Percentiles rank a stretch among this genome's conserved stretches.
These are phyloP conservation scores for Rhazya stricta DNA, from an alignment of 257 asterid genomes.

Conservation along the genomic window DNA sequence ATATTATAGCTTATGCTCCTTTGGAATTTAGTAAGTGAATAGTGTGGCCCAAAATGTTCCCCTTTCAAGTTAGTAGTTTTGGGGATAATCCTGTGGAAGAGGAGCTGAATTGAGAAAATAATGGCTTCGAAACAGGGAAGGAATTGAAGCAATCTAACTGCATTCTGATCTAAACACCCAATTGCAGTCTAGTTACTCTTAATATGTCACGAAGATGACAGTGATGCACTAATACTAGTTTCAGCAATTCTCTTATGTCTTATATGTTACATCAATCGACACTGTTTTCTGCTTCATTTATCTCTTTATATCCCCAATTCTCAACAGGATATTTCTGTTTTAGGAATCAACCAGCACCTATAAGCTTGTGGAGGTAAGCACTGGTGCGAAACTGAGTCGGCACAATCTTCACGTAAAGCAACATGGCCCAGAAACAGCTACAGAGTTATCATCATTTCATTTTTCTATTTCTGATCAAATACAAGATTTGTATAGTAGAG, in stretches of 20 bases:
- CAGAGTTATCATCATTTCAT: conserved; percentile 82
- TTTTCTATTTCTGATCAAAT: conserved; percentile 65
- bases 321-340: conserved; percentile 9
- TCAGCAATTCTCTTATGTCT: neutral
- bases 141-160: neutral
- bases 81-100: neutral
- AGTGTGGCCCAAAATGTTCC: neutral
- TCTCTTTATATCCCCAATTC: neutral
- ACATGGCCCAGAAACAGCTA: conserved; percentile 69
- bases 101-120: neutral
- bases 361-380: conserved; percentile 70
- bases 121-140: neutral
- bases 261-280: neutral
- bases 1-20: neutral
- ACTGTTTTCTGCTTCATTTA: neutral
- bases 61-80: neutral
- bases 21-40: neutral
- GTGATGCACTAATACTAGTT: neutral
- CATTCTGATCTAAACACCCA: neutral
- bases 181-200: neutral
- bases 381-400: conserved; percentile 87
- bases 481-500: conserved; percentile 83
- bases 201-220: neutral
- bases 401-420: conserved; percentile 89
- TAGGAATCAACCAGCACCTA: conserved; percentile 70